phyloP scores from a whole-genome alignment of 1,139 yeast species.

The Candida sanyaensis region DNA sequence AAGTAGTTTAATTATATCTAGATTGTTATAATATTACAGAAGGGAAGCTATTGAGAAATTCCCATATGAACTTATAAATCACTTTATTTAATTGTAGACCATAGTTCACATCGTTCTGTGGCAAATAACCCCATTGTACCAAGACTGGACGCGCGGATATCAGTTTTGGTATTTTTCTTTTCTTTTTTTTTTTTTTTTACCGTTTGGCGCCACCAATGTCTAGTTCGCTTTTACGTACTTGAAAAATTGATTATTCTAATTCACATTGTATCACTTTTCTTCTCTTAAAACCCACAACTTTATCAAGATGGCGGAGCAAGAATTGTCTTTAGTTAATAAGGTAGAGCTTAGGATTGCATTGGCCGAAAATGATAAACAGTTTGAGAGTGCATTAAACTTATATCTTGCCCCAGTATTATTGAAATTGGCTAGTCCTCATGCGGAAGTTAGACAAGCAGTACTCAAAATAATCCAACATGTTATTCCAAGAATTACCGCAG shows the following conservation, averaged over 20 bases:
- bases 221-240: background rate
- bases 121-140: no score
- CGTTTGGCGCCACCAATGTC: no score
- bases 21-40: background rate
- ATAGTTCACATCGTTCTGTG: no score
- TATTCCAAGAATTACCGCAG: constrained; percentile 64
- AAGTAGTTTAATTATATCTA: constrained; percentile 1
- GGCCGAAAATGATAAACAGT: constrained; percentile 66
- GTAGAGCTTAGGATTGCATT: constrained; percentile 86
- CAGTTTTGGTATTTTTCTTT: background rate
- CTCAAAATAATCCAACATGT: constrained; percentile 67
- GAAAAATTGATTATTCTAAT: background rate
- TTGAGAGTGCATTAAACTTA: constrained; percentile 58
- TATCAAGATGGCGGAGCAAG: constrained; percentile 46
- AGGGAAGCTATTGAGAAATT: background rate
- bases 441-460: constrained; percentile 67
- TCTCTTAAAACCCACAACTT: background rate
- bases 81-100: no score
- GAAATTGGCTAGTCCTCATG: constrained; percentile 74
- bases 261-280: no score
- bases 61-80: background rate
- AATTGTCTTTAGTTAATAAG: constrained; percentile 61
- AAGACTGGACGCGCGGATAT: background rate
- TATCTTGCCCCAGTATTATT: constrained; percentile 79
- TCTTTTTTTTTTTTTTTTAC: no score